Evolutionary conservation across 2,329 filamentous ascomycete genomes (phyloP).

Genomic region (Neonectria ditissima): DNA sequence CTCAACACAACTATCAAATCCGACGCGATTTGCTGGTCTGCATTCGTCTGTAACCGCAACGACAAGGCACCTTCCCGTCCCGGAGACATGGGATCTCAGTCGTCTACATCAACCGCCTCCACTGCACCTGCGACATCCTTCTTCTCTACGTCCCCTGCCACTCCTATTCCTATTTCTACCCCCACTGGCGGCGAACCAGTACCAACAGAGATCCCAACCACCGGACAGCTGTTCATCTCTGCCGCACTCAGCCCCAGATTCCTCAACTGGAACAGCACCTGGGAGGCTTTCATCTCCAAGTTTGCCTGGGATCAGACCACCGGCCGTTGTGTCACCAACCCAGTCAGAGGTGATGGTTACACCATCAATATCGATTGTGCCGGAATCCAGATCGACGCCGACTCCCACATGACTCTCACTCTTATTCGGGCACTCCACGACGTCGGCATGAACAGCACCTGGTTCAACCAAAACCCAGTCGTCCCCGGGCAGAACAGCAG

Average conservation of each 20-base stretch:
- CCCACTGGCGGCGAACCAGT: slow-evolving; percentile 44
- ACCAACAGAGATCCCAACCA: slow-evolving; percentile 47
- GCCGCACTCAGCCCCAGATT: slow-evolving; percentile 53
- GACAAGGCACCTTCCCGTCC: slow-evolving; percentile 49
- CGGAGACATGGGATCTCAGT: slow-evolving; percentile 51
- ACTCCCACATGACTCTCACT: slow-evolving; percentile 55
- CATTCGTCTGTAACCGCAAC: slow-evolving; percentile 57
- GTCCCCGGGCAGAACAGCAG: slow-evolving; percentile 49
- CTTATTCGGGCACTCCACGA: slow-evolving; percentile 54
- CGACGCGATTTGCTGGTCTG: slow-evolving; percentile 54
- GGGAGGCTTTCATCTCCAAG: slow-evolving; percentile 54
- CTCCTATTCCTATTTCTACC: slow-evolving; percentile 35
- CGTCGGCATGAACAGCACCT: slow-evolving; percentile 53
- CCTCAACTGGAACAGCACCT: slow-evolving; percentile 55
- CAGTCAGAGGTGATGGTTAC: slow-evolving; percentile 51
- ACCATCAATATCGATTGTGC: slow-evolving; percentile 53
- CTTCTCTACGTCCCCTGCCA: slow-evolving; percentile 46
- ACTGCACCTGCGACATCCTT: slow-evolving; percentile 50
- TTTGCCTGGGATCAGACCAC: slow-evolving; percentile 55
- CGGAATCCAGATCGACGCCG: slow-evolving; percentile 53
- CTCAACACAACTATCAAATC: slow-evolving; percentile 54
- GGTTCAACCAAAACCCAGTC: slow-evolving; percentile 55
- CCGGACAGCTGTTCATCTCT: slow-evolving; percentile 48
- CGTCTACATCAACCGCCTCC: slow-evolving; percentile 49
- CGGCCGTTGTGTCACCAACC: slow-evolving; percentile 49